Base-by-base conservation (phyloP, 345 rosid genomes). In the Excoecaria agallocha region DNA sequence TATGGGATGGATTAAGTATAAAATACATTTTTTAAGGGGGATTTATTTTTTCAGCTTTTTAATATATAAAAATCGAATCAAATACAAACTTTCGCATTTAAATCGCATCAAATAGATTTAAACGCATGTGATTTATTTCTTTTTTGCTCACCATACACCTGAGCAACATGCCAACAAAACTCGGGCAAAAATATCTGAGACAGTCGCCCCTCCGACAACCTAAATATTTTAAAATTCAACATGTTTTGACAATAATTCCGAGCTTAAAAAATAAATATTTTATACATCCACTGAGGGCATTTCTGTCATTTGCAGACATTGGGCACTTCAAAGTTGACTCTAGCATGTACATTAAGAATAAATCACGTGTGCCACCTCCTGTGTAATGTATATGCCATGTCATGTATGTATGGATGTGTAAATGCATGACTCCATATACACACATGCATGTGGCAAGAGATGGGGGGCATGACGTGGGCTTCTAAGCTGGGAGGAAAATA, bases 401-500 rank as follows among this genome's bases (percentile, higher is more conserved):
- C 30, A 76, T 74, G 49, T 22, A 65, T 38, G 70, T 12, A 49
- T 17, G 43, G 3, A 70, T 25, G 60, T 45, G 52, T 70, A 46
- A 9, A 49, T 61, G 35, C 15, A 57, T 61, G 16, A 30, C 30
- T 30, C 30, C 30, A 30, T 30, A 30, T 30, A 30, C 56, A 52
- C 15, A 52, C 54, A 50, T 51, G 22, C 66, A 48, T 58, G 66
- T 58, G 45, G 20, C 6, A 10, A 38, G 38, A 48, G 16, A 45
- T 17, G 71, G 56, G 16, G 2, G 55, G 13, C 48, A 79, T 74
- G 86, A 85, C 85, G 82, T 84, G 89, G 79, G 75, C 80, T 76
- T 80, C 70, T 78, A 70, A 58, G 72, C 80, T 59, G 79, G 74
- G 86, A 81, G 89, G 82, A 87, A 89, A 89, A 89, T 89, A 89